phyloP scores from a whole-genome alignment of 129 eudicot species.

The Chrysanthemum lavandulifolium region DNA sequence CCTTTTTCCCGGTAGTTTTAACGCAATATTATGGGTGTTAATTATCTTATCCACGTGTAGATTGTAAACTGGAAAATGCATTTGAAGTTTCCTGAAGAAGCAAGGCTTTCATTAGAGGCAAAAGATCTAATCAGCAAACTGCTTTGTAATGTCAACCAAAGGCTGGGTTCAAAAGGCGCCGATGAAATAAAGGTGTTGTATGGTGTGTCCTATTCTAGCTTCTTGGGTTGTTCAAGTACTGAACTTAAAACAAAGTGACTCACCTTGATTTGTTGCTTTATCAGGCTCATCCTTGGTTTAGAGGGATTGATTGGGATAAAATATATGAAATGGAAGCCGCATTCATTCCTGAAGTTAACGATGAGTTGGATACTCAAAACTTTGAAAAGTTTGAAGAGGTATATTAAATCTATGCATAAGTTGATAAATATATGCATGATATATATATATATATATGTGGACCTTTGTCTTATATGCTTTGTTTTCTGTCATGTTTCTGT shows the following conservation, averaged over 20 bases:
- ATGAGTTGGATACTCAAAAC: conserved; percentile 95
- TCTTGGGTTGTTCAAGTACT: conserved; percentile 26
- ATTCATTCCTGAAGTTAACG: conserved; percentile 90
- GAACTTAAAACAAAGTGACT: conserved; percentile 14
- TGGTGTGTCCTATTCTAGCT: conserved; percentile 53
- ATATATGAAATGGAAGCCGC: conserved; percentile 94
- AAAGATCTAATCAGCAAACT: conserved; percentile 88
- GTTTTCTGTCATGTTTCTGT: conserved; percentile 15
- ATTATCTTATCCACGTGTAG: conserved; percentile 34
- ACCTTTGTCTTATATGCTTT: conserved; percentile 10
- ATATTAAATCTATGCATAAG: not conserved
- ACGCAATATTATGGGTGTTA: not conserved
- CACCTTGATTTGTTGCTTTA: conserved; percentile 25
- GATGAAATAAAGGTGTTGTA: conserved; percentile 97
- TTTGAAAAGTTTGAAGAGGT: conserved; percentile 98
- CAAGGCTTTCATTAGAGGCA: conserved; percentile 72
- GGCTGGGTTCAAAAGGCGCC: conserved; percentile 92
- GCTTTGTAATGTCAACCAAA: conserved; percentile 82
- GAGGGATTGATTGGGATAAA: conserved; percentile 85
- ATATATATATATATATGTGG: too few relatives aligned
- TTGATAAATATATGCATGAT: not conserved
- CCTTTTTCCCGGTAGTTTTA: not conserved
- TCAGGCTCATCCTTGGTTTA: conserved; percentile 93
- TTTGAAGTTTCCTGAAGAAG: conserved; percentile 95
- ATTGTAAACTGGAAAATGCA: conserved; percentile 96